Percentiles rank a stretch among this genome's conserved stretches.
These are phyloP conservation scores for Casuarina equisetifolia DNA, from an alignment of 306 rosid genomes.

Conservation along the genomic window DNA sequence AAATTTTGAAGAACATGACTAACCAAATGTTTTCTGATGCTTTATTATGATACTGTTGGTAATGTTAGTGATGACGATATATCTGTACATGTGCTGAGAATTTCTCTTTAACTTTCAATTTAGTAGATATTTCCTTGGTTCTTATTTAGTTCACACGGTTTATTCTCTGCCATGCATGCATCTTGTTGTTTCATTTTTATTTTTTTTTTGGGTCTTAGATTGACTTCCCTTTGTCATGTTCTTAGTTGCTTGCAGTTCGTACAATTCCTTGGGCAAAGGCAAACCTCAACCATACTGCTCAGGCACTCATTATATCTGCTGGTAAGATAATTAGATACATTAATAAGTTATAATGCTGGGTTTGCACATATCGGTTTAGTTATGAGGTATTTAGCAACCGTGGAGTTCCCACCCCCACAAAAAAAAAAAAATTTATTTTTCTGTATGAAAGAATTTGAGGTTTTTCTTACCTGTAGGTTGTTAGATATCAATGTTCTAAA, in stretches of 20 bases:
- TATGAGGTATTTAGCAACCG: background rate
- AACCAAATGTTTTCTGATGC: background rate
- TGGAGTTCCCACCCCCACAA: background rate
- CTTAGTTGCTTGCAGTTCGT: slow-evolving; percentile 77
- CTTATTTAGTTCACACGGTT: background rate
- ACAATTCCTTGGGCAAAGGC: slow-evolving; percentile 93
- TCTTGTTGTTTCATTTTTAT: background rate
- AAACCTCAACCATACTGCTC: slow-evolving; percentile 88
- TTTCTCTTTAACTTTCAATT: background rate
- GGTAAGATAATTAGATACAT: slow-evolving; percentile 42
- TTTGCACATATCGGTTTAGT: background rate
- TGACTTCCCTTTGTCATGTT: slow-evolving; percentile 15
- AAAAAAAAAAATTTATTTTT: too few species aligned
- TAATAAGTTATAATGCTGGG: background rate
- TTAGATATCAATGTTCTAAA: background rate
- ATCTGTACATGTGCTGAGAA: background rate
- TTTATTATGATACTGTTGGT: background rate
- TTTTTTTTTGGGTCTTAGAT: background rate
- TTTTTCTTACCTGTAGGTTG: background rate
- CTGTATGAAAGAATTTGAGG: background rate
- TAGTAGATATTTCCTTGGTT: background rate
- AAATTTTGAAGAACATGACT: background rate
- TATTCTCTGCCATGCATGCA: background rate
- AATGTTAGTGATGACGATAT: background rate
- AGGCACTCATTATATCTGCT: slow-evolving; percentile 89